Evolutionary conservation across 805 yeast genomes (phyloP), one percentile per base, ranked within the genome.

Genomic region (Metschnikowia koreensis): DNA sequence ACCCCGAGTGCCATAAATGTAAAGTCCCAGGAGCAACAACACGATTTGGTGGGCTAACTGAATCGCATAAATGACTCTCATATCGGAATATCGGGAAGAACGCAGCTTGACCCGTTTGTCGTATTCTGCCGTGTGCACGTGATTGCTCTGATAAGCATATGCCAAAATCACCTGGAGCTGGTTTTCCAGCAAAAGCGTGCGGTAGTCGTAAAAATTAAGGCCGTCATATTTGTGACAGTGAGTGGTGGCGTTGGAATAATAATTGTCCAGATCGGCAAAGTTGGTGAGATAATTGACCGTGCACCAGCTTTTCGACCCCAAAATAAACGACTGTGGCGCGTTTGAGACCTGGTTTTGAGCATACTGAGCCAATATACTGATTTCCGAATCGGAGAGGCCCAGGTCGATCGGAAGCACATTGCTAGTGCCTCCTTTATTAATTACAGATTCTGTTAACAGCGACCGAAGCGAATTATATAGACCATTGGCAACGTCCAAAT

Each of bases 401-500:
- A 62, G 52, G 48, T 68, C 75, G 4, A 64, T 53, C 3, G 73
- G 70, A 15, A 59, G 51, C 13, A 47, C 36, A 16, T 47, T 42
- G 8, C 48, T 44, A 22, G 13, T 64, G 15, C 41, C 42, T 26
- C 52, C 50, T 10, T 15, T 57, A 1, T 62, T 62, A 28, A 61
- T 63, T 4, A 57, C 52, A 36, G 62, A 59, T 12, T 58, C 57
- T 12, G 60, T 57, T 26, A 55, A 51, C 16, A 56, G 55, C 15
- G 64, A 53, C 15, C 59, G 47, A 22, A 65, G 53, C n/a, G 67
- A 48, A 26, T 72, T 63, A 57, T 80, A 82, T 8, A 83, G 63
- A 1, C 87, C 88, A 16, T 66, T 58, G 0, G 83, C 76, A 16
- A 83, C 79, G 53, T 81, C 82, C 7, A 75, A 64, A 56, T 79